Evolutionary conservation across 2,329 filamentous ascomycete genomes (phyloP), one percentile per base, ranked within the genome.

Genomic region (Coniochaeta prunicola): DNA sequence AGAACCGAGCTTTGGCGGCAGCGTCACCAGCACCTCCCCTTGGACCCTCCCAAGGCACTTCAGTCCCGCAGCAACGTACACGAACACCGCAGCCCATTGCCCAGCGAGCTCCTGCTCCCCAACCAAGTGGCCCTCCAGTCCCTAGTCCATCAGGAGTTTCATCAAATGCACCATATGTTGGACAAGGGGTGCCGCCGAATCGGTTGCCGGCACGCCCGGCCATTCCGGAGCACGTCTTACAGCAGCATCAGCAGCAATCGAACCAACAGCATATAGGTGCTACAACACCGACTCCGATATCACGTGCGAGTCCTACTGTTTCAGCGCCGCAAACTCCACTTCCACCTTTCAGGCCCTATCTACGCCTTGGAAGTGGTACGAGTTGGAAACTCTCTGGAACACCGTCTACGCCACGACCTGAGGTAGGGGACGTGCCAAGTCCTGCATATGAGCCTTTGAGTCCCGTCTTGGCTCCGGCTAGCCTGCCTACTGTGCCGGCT

Each of bases 361-460:
- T 58, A 10, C 36, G 36, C 36, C 65, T 21, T 3, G 71, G 70
- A 10, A 73, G 67, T 59, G 83, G 81, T 50, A 88, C 85, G 0
- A 81, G 80, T 65, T 88, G 85, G 84, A 81, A 76, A 2, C 73
- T 80, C 17, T 77, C 75, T 5, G 78, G 81, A 7, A 84, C 82
- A 1, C 80, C 82, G 4, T 83, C 83, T 4, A 88, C 85, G 1
- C 85, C 85, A 1, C 69, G 70, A 4, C 65, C 64, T 30, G 69
- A 66, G 13, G 68, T 72, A 53, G 74, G 71, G 55, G 76, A 78
- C 53, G 69, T 75, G 17, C 74, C 76, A 34, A 82, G 81, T 59
- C 85, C 85, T 2, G 76, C 77, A 3, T 79, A 75, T 59, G 85
- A 88, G 63, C 83, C 83, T 0, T 73, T 86, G 4, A 87, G 84